Percentiles rank a stretch among this genome's conserved stretches.
These are phyloP conservation scores for Rhodamnia rubescens DNA, from an alignment of 345 rosid genomes.

Conservation along the genomic window DNA sequence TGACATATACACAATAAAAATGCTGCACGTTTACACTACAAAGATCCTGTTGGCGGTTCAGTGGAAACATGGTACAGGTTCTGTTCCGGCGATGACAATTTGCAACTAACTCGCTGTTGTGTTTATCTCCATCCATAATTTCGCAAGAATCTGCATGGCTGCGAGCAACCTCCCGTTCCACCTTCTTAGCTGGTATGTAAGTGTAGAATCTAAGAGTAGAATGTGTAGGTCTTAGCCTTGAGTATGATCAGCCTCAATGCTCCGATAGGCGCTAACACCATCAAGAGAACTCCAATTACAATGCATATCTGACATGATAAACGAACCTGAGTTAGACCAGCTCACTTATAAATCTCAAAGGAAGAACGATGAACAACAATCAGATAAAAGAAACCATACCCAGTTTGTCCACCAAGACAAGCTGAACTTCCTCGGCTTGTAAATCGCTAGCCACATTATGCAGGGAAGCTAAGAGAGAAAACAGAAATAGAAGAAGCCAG, in stretches of 20 bases:
- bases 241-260: conserved; percentile 60
- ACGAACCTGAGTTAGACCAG: background rate
- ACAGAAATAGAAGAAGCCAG: background rate
- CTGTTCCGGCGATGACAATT: background rate
- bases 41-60: background rate
- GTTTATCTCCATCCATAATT: background rate
- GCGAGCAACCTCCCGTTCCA: background rate
- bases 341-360: background rate
- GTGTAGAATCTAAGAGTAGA: conserved; percentile 33
- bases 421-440: conserved; percentile 41
- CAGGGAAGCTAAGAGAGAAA: conserved; percentile 45
- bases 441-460: conserved; percentile 51
- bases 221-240: conserved; percentile 35
- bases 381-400: conserved; percentile 24
- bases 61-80: background rate
- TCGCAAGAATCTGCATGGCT: background rate
- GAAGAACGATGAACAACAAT: background rate
- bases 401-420: conserved; percentile 66
- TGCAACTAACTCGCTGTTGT: background rate
- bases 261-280: conserved; percentile 75
- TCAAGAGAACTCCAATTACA: conserved; percentile 41
- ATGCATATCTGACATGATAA: conserved; percentile 59
- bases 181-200: background rate
- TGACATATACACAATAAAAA: background rate
- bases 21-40: background rate